These are phyloP conservation scores for Ampelocalamus luodianensis DNA, from an alignment of 176 grass and related monocot species.

Conservation along the genomic window DNA sequence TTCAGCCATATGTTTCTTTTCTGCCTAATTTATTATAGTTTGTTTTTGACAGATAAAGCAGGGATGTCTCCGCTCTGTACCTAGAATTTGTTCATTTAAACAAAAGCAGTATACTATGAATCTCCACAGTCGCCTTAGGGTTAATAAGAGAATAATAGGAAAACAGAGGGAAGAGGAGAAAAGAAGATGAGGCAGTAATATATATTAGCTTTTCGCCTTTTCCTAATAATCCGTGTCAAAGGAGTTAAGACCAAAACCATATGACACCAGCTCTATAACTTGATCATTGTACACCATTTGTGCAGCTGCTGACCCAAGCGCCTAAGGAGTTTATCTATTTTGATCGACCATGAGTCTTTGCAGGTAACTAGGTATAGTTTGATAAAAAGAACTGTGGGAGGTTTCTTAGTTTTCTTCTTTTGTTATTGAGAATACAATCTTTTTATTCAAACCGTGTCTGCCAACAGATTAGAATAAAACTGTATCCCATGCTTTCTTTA, in stretches of 20 bases:
- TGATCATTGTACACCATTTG: constrained; percentile 5
- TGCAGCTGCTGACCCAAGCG: not conserved
- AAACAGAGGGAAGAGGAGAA: not conserved
- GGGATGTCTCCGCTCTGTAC: too few species aligned
- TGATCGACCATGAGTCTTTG: not conserved
- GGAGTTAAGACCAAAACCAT: not conserved
- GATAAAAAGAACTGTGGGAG: not conserved
- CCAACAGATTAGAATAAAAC: not conserved
- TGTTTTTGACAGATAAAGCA: not conserved
- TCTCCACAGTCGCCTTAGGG: not conserved
- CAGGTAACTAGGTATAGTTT: not conserved
- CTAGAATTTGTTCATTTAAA: not conserved
- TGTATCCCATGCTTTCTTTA: not conserved
- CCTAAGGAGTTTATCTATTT: not conserved
- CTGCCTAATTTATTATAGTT: not conserved
- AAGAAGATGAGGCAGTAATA: not conserved
- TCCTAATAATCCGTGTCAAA: not conserved
- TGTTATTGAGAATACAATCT: not conserved
- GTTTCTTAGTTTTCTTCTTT: not conserved
- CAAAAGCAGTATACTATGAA: not conserved
- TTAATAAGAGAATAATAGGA: not conserved
- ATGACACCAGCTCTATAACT: not conserved
- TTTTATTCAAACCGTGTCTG: not conserved
- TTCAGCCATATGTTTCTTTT: not conserved
- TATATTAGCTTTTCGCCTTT: not conserved